Conservation (phyloP, 306 rosid species). For the Abrus precatorius region DNA sequence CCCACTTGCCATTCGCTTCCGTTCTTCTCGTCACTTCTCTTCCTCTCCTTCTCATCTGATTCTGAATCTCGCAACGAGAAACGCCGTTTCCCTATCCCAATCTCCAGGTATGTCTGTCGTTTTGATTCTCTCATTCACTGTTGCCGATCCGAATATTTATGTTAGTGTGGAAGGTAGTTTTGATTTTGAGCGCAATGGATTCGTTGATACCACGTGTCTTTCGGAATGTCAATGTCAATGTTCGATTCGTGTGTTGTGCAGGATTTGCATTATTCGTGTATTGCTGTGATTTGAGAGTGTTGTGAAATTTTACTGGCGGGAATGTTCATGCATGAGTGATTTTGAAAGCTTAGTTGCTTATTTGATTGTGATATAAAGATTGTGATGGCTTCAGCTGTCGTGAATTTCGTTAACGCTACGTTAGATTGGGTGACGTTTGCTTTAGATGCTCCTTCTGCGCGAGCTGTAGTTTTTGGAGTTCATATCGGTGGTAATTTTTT, state of each 20-base stretch:
- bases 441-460: slow-evolving; percentile 82
- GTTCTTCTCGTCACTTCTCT: background rate
- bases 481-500: slow-evolving; percentile 77
- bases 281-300: slow-evolving; percentile 23
- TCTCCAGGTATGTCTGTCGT: slow-evolving; percentile 42
- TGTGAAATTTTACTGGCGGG: slow-evolving; percentile 11
- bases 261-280: background rate
- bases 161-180: no score
- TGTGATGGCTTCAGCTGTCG: slow-evolving; percentile 64
- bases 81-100: slow-evolving; percentile 37
- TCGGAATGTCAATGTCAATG: background rate
- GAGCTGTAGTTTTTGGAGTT: slow-evolving; percentile 91
- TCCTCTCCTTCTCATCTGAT: slow-evolving; percentile 35
- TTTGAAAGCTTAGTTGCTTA: slow-evolving; percentile 47
- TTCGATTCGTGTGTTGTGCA: background rate
- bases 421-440: slow-evolving; percentile 70
- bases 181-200: slow-evolving; percentile 1
- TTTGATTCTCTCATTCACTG: background rate
- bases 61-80: slow-evolving; percentile 38
- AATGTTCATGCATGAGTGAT: slow-evolving; percentile 43
- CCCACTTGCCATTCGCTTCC: background rate
- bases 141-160: slow-evolving; percentile 38
- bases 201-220: background rate
- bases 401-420: slow-evolving; percentile 63
- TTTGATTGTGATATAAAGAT: slow-evolving; percentile 45